Evolutionary conservation across 768 basidiomycete genomes (phyloP).

Genomic region (Boletus eberwhitei): DNA sequence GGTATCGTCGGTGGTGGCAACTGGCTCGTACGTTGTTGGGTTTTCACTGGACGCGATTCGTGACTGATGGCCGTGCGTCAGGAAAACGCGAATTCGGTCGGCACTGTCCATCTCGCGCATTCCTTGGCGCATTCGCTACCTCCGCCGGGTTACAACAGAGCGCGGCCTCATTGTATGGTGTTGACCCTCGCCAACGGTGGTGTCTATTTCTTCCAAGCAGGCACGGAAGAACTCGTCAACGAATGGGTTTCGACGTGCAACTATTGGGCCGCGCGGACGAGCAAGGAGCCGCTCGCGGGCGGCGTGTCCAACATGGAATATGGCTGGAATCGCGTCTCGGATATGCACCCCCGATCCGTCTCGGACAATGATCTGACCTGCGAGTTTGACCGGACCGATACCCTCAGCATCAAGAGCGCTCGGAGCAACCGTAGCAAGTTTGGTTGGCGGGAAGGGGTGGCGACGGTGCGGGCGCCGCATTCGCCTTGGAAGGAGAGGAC

Average conservation of each 20-base stretch:
- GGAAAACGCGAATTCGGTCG: slow-evolving; percentile 85
- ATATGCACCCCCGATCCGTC: slow-evolving; percentile 49
- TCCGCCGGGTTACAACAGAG: slow-evolving; percentile 85
- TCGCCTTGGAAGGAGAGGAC: slow-evolving; percentile 78
- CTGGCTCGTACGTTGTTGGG: slow-evolving; percentile 76
- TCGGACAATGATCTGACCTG: slow-evolving; percentile 57
- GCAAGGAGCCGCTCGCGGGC: slow-evolving; percentile 91
- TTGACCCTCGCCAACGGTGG: slow-evolving; percentile 84
- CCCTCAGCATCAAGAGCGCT: slow-evolving; percentile 70
- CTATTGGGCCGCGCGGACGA: slow-evolving; percentile 96
- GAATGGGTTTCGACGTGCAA: slow-evolving; percentile 99
- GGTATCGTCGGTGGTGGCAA: slow-evolving; percentile 91
- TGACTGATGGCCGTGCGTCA: slow-evolving; percentile 29
- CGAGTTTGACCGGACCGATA: slow-evolving; percentile 53
- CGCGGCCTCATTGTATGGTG: slow-evolving; percentile 94
- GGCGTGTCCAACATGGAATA: slow-evolving; percentile 99
- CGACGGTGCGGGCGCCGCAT: slow-evolving; percentile 59
- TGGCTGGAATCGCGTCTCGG: slow-evolving; percentile 85
- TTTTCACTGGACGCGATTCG: background rate
- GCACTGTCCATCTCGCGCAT: slow-evolving; percentile 82
- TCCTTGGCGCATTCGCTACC: slow-evolving; percentile 85
- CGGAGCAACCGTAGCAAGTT: slow-evolving; percentile 74
- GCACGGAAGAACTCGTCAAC: slow-evolving; percentile 96
- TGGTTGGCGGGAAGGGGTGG: slow-evolving; percentile 64
- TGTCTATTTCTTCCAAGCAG: slow-evolving; percentile 98